Conservation (phyloP, 1,139 yeast species). For the Yamadazyma diddensiae region DNA sequence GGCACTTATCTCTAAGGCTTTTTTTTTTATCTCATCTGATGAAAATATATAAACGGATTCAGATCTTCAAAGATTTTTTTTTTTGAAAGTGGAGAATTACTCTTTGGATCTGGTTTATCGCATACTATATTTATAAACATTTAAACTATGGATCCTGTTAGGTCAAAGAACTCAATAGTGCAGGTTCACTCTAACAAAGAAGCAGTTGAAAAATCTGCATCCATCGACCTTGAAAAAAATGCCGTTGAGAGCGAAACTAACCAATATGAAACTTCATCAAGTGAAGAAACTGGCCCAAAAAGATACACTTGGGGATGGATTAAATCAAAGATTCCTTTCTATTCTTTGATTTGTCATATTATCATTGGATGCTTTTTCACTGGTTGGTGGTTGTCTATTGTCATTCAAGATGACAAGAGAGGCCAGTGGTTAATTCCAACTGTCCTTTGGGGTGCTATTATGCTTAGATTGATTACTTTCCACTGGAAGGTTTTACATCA, state of each 20-base stretch:
- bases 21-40: constrained; percentile 2
- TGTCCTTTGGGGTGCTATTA: constrained; percentile 50
- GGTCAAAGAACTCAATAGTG: constrained; percentile 12
- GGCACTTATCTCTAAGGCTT: constrained; percentile 2
- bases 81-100: not conserved
- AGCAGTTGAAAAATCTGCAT: not conserved
- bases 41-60: not conserved
- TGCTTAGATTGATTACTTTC: constrained; percentile 55
- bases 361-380: constrained; percentile 51
- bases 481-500: constrained; percentile 44
- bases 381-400: constrained; percentile 64
- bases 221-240: constrained; percentile 12
- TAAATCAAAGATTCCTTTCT: constrained; percentile 22
- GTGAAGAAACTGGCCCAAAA: constrained; percentile 9
- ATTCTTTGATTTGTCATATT: constrained; percentile 24
- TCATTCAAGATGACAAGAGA: constrained; percentile 52
- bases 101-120: not conserved
- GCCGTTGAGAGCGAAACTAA: constrained; percentile 4
- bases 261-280: constrained; percentile 9
- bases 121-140: not conserved
- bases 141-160: constrained; percentile 14
- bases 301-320: constrained; percentile 11
- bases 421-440: constrained; percentile 66
- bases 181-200: constrained; percentile 4
- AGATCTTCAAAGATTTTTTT: not conserved